Base-by-base conservation (phyloP, 257 asterid species). In the Henckelia pumila region DNA sequence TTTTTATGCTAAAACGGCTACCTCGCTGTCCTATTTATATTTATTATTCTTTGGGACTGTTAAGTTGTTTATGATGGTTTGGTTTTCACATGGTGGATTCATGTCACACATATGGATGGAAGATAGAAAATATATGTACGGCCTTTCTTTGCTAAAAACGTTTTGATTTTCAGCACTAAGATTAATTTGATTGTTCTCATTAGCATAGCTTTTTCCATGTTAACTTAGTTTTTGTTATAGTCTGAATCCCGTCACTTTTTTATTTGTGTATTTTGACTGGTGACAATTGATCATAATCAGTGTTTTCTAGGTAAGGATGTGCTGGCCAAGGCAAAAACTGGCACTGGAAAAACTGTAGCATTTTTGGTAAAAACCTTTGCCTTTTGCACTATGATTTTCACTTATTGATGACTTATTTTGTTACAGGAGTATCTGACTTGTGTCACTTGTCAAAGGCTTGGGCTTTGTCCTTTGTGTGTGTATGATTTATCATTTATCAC, bases 331-430 rank as follows among this genome's bases (percentile, higher is more conserved):
- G 99, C 99, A 79, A 93, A 62, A 82, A 93, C 99, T 71, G 99
- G 99, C 81, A 93, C 99, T 0, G 97, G 99, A 68, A 93, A 93
- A 79, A 93, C 99, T 16, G 96, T 93, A 61, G 97, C 99, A 28
- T 94, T 91, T 83, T 76, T 94, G 97, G 98, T 92, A 88, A 81
- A 61, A 50, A 53, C 49, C 64, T 69, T 47, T 20, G 53, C 50
- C 67, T 72, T 78, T 61, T 68, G 44, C 22, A 17, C 40, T 29
- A 44, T 53, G 28, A 10, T 40, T 30, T 40, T n/a, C 49, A 28
- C 59, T 20, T 44, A 17, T 47, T 28, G 32, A 28, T 56, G n/a
- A 21, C 26, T 32, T 55, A 14, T 55, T 25, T 66, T 47, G 14
- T 62, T 19, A 2, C 26, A n/a, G 56, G 60, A 33, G 49, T 64